Conservation (phyloP, 148 eudicot species). For the Limonium bicolor region DNA sequence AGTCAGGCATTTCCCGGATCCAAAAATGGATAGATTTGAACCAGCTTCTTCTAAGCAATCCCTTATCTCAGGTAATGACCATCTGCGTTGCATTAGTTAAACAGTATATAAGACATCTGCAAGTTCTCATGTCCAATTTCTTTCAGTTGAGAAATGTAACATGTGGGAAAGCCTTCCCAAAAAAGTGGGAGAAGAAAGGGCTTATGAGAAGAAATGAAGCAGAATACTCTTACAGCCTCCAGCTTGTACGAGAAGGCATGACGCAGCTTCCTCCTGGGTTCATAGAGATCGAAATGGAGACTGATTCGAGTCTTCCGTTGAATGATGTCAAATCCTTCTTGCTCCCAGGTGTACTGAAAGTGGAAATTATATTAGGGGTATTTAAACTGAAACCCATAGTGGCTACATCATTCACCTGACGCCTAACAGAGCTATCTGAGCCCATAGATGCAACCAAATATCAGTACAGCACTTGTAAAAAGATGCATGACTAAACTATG, state of each 20-base stretch:
- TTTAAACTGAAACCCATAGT: too few relatives aligned
- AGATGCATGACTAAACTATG: too few relatives aligned
- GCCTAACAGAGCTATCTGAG: too few relatives aligned
- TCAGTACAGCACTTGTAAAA: too few relatives aligned
- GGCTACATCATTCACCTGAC: too few relatives aligned
- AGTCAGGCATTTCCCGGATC: slow-evolving; percentile 77
- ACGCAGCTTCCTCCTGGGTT: slow-evolving; percentile 59
- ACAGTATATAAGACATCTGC: too few relatives aligned
- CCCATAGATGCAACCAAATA: too few relatives aligned
- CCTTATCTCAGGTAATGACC: slow-evolving; percentile 94
- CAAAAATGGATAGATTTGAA: slow-evolving; percentile 72
- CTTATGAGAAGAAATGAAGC: neutral
- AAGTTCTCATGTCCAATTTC: too few relatives aligned
- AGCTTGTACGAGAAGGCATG: slow-evolving; percentile 89
- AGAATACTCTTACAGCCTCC: slow-evolving; percentile 82
- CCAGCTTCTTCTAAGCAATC: slow-evolving; percentile 90
- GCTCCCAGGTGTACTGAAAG: slow-evolving; percentile 98
- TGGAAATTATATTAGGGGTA: too few relatives aligned
- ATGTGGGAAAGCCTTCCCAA: too few relatives aligned
- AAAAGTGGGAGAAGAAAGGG: too few relatives aligned
- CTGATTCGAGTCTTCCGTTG: slow-evolving; percentile 87
- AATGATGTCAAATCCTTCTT: slow-evolving; percentile 76
- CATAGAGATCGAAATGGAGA: slow-evolving; percentile 69
- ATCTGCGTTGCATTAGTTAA: slow-evolving; percentile 35
- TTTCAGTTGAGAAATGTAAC: too few relatives aligned